Percentiles rank a stretch among this genome's conserved stretches.
Conservation (phyloP, 2,329 filamentous ascomycete species). For the Fusarium nematophilum region DNA sequence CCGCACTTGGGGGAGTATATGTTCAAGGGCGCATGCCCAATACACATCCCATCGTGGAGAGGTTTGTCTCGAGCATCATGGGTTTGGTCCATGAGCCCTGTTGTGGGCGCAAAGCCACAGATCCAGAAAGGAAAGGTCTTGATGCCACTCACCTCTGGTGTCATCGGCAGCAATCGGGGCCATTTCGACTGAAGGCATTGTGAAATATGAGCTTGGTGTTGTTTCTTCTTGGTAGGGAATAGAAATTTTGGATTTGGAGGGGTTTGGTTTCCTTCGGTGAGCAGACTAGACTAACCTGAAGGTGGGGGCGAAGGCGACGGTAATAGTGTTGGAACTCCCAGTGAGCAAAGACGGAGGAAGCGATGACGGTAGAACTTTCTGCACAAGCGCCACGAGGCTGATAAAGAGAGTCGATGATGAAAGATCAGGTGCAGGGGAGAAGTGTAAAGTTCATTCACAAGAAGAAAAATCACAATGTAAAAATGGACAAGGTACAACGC, state of each 20-base stretch:
- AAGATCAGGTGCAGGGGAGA: constrained; percentile 8
- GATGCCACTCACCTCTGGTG: constrained; percentile 54
- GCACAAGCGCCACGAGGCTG: constrained; percentile 30
- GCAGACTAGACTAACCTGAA: no score
- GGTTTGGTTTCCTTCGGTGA: constrained; percentile 27
- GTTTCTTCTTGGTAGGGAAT: constrained; percentile 12
- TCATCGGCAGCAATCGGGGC: constrained; percentile 59
- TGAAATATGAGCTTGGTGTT: constrained; percentile 32
- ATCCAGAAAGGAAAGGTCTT: no score
- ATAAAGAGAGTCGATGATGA: constrained; percentile 13
- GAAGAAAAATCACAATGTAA: no score
- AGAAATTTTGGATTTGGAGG: constrained; percentile 34
- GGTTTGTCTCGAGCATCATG: constrained; percentile 20
- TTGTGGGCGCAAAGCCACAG: neutral
- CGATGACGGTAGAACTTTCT: constrained; percentile 21
- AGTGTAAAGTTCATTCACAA: no score
- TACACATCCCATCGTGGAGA: neutral
- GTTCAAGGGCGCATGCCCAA: neutral
- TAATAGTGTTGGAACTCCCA: constrained; percentile 16
- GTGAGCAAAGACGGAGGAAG: constrained; percentile 15
- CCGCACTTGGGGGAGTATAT: neutral
- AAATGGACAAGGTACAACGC: constrained; percentile 7
- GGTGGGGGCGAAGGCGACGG: constrained; percentile 12
- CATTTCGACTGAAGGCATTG: constrained; percentile 54
- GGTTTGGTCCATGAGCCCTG: no score